Evolutionary conservation across 805 yeast genomes (phyloP), one percentile per base, ranked within the genome.

Genomic region (Yarrowia bubula): DNA sequence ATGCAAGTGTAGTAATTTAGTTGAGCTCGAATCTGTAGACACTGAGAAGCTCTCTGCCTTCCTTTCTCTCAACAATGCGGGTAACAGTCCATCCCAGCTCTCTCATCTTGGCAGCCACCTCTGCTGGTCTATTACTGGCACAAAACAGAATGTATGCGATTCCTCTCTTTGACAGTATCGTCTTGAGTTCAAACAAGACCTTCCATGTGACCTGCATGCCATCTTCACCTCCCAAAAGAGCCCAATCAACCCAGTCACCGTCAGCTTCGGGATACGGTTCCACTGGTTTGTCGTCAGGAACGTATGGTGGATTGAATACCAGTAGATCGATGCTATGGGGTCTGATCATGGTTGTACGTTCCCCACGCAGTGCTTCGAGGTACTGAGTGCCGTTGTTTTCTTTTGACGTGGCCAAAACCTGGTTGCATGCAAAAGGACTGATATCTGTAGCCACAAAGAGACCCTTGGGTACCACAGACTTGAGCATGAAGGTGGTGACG

Each of bases 291-390:
- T 86, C 92, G 0, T 93, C 90, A 0, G 99, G 99, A 1, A 95
- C 99, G 73, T 95, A 95, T 0, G 99, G 99, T 0, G 99, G 99
- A 72, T 95, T 95, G 76, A 95, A 95, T 0, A 95, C 79, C 22
- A 95, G 77, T 0, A 93, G 66, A 71, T 95, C 98, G 1, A 92
- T 80, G 4, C 76, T 60, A 1, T 79, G 69, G 0, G 72, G 71
- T 11, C 82, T 73, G 9, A 91, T 68, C 2, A 84, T 79, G 9
- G 80, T 70, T 0, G 88, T 81, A 35, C 92, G 75, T 70, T 83
- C 83, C 73, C 86, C 81, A 66, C 88, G 89, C 1, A 87, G 65
- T 0, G 79, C 68, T 42, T 85, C 89, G 15, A 84, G 69, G 42
- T 62, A 51, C 22, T 67, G 42, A 17, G 70, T 43, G 6, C 70